Percentiles rank a stretch among this genome's conserved stretches.
Conservation (phyloP, 371 early-diverging fungal species). For the Entomophthora muscae region DNA sequence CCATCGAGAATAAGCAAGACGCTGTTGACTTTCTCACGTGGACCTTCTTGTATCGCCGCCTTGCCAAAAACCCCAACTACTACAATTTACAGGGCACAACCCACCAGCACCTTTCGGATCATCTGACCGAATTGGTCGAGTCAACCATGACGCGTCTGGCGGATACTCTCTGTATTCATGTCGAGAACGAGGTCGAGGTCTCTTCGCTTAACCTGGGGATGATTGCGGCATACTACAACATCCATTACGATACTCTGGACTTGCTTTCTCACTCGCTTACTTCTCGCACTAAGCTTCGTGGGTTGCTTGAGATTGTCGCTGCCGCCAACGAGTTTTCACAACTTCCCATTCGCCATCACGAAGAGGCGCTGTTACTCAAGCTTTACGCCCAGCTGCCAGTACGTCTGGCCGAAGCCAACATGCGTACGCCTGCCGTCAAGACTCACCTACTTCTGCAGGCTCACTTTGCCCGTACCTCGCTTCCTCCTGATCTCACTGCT, state of each 20-base stretch:
- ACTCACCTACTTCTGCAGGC: constrained; percentile 82
- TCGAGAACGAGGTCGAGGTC: constrained; percentile 72
- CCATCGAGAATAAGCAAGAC: constrained; percentile 92
- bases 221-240: constrained; percentile 93
- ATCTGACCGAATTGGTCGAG: constrained; percentile 89
- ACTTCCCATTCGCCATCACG: constrained; percentile 86
- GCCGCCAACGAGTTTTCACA: constrained; percentile 82
- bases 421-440: constrained; percentile 74
- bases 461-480: constrained; percentile 75
- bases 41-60: constrained; percentile 89
- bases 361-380: constrained; percentile 51
- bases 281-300: constrained; percentile 68
- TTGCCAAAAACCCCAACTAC: constrained; percentile 92
- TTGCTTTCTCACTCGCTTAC: constrained; percentile 76
- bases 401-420: constrained; percentile 39
- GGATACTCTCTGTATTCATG: constrained; percentile 70
- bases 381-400: constrained; percentile 69
- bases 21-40: constrained; percentile 96
- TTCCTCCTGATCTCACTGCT: constrained; percentile 79
- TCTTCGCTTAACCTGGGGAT: constrained; percentile 83
- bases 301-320: constrained; percentile 78
- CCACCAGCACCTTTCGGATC: constrained; percentile 75
- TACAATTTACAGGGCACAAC: constrained; percentile 76
- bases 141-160: constrained; percentile 65
- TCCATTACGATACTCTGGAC: constrained; percentile 84